Percentiles rank a stretch among this genome's conserved stretches.
These are phyloP conservation scores for Ceratobasidium sp. DNA, from an alignment of 1,284 basidiomycete species.

Conservation along the genomic window DNA sequence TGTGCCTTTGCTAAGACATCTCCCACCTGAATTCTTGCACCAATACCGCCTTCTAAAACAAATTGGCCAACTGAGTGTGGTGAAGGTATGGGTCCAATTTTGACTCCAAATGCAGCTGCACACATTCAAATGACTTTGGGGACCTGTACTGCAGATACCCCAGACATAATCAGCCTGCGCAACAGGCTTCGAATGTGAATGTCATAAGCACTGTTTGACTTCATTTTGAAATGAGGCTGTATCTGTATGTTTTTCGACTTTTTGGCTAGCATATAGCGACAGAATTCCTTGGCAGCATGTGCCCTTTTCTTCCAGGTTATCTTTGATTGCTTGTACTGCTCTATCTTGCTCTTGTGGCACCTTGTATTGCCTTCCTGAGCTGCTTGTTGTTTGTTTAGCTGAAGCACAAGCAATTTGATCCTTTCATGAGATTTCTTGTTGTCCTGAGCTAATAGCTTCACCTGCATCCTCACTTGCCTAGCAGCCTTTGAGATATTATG, in stretches of 20 bases:
- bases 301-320: conserved; percentile 3
- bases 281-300: conserved; percentile 12
- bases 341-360: not conserved
- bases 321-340: not conserved
- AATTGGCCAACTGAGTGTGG: conserved; percentile 23
- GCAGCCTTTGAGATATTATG: not conserved
- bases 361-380: not conserved
- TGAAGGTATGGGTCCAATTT: conserved; percentile 6
- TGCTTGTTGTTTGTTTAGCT: not conserved
- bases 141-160: conserved; percentile 15
- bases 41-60: conserved; percentile 18
- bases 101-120: conserved; percentile 12
- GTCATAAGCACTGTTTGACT: not conserved
- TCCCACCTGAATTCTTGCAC: conserved; percentile 8
- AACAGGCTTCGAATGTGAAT: conserved; percentile 6
- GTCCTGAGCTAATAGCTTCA: not conserved
- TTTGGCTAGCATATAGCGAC: conserved; percentile 30
- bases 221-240: not conserved
- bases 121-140: conserved; percentile 32
- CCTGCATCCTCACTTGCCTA: not conserved
- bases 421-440: not conserved
- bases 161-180: conserved; percentile 17
- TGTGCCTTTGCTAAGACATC: conserved; percentile 15
- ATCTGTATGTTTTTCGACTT: not conserved
- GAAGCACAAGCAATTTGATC: not conserved